These are phyloP conservation scores for Crithidia sp. DNA, from an alignment of 208 protist species.

Conservation along the genomic window DNA sequence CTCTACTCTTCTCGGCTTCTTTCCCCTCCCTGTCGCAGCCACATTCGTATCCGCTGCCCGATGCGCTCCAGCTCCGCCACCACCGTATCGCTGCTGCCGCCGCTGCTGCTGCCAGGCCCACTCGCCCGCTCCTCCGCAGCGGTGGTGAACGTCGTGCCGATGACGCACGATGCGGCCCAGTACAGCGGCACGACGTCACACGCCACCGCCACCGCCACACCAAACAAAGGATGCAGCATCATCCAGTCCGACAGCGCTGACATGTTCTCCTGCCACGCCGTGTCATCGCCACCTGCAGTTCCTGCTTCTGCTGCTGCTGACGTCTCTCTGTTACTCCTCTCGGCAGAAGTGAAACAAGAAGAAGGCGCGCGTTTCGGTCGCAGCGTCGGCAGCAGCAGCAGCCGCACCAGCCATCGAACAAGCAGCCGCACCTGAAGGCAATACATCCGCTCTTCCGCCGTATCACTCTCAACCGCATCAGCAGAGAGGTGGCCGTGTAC, in stretches of 20 bases:
- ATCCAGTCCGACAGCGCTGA: slow-evolving; percentile 16
- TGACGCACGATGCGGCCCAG: slow-evolving; percentile 36
- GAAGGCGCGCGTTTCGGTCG: no score
- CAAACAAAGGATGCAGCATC: slow-evolving; percentile 44
- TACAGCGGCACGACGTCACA: slow-evolving; percentile 27
- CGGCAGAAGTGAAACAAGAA: no score
- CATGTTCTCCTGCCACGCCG: neutral
- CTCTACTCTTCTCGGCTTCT: neutral
- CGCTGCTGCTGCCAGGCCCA: neutral
- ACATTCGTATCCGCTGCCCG: neutral
- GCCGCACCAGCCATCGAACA: slow-evolving; percentile 20
- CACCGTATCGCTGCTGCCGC: neutral
- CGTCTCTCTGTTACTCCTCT: no score
- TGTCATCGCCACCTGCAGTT: no score
- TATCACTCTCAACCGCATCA: no score
- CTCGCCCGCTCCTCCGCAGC: no score
- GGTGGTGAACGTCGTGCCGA: neutral
- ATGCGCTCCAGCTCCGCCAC: neutral
- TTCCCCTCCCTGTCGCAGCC: neutral
- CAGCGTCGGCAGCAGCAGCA: slow-evolving; percentile 24
- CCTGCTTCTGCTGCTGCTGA: neutral
- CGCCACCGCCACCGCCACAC: slow-evolving; percentile 40
- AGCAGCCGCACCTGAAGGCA: slow-evolving; percentile 12
- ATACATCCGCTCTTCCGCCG: neutral
- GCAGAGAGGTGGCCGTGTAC: neutral